These are phyloP conservation scores for Wickerhamomyces bovis DNA, from an alignment of 805 yeast species.

Conservation along the genomic window DNA sequence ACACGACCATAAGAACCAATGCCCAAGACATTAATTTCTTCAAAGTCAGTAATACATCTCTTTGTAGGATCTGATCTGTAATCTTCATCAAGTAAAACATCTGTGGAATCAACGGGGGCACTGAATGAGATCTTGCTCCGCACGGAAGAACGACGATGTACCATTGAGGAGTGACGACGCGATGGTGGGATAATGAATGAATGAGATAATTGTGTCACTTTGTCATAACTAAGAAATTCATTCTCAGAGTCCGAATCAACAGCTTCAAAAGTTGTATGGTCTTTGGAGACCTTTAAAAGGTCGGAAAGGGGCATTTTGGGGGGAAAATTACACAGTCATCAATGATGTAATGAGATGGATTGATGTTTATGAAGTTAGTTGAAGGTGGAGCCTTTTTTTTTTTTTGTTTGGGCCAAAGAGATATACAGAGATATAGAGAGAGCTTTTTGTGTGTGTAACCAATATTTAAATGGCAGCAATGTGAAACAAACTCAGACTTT, in stretches of 20 bases:
- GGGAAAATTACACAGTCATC: background rate
- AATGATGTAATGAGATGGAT: background rate
- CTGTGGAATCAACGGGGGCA: slow-evolving; percentile 10
- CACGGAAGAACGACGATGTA: slow-evolving; percentile 11
- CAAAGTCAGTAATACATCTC: slow-evolving; percentile 46
- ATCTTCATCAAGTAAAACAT: slow-evolving; percentile 8
- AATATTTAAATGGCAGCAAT: too few relatives aligned
- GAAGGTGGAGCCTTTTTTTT: background rate
- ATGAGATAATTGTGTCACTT: background rate
- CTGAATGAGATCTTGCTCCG: slow-evolving; percentile 16
- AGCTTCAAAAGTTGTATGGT: background rate
- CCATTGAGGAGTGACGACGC: background rate
- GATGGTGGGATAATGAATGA: background rate
- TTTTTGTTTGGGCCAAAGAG: too few relatives aligned
- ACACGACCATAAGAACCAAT: slow-evolving; percentile 88
- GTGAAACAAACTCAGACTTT: too few relatives aligned
- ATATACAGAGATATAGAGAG: too few relatives aligned
- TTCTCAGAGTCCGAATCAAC: background rate
- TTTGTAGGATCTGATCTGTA: slow-evolving; percentile 8
- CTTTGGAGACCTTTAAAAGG: background rate
- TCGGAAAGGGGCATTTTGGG: background rate
- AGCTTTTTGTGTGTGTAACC: too few relatives aligned
- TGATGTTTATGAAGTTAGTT: background rate
- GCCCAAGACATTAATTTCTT: slow-evolving; percentile 68
- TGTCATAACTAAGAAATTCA: background rate